Percentiles rank a stretch among this genome's conserved stretches.
These are phyloP conservation scores for Cokeromyces recurvatus DNA, from an alignment of 371 early-diverging fungal species.

Conservation along the genomic window DNA sequence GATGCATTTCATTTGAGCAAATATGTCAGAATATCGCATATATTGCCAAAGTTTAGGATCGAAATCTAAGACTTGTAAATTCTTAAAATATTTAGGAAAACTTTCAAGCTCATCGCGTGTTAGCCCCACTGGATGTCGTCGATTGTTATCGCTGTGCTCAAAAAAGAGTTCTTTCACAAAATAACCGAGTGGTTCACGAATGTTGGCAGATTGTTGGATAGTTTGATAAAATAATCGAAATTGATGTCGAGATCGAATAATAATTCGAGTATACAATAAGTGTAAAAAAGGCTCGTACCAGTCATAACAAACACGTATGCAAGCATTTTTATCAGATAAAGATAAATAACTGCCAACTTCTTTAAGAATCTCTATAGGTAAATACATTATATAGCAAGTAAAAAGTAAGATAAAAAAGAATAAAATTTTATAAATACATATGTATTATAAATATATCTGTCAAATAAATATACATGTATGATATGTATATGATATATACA, in stretches of 20 bases:
- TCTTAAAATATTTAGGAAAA: conserved; percentile 11
- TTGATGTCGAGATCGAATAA: conserved; percentile 15
- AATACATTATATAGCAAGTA: conserved; percentile 11
- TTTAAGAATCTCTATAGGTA: conserved; percentile 20
- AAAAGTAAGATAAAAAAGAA: background rate
- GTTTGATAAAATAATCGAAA: conserved; percentile 16
- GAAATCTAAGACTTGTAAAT: conserved; percentile 12
- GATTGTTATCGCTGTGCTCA: background rate
- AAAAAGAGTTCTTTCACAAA: conserved; percentile 11
- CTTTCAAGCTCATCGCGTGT: conserved; percentile 22
- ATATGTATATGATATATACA: no score
- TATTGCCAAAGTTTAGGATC: conserved; percentile 23
- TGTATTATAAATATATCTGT: no score
- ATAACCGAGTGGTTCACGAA: conserved; percentile 13
- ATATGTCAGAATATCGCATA: conserved; percentile 8
- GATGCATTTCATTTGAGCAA: conserved; percentile 1
- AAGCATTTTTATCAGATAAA: conserved; percentile 14
- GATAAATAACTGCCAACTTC: conserved; percentile 19
- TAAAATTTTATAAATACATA: background rate
- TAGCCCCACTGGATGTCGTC: conserved; percentile 4
- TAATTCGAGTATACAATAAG: conserved; percentile 12
- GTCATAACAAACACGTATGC: conserved; percentile 22
- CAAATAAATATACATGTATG: no score
- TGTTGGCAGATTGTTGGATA: conserved; percentile 7
- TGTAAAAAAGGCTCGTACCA: conserved; percentile 22